Evolutionary conservation across 2,329 filamentous ascomycete genomes (phyloP).

Genomic region (Coleophoma eucalyptorum): DNA sequence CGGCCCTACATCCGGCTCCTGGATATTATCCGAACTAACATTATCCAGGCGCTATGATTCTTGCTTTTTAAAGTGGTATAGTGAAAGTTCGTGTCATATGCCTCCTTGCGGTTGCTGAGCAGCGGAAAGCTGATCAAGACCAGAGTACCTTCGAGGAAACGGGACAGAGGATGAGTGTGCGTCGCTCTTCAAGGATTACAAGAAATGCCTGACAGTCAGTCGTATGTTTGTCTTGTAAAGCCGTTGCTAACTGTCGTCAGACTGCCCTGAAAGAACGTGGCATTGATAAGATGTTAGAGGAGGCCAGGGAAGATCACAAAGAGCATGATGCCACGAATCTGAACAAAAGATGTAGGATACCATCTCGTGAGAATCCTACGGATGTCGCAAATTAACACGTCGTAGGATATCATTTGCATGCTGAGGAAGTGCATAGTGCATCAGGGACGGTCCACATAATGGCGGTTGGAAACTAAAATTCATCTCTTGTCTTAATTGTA

Average conservation of each 20-base stretch:
- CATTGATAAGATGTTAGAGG: slow-evolving; percentile 89
- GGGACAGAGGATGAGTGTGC: slow-evolving; percentile 82
- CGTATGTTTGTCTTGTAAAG: no score
- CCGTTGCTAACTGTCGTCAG: slow-evolving; percentile 38
- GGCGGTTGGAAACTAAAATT: no score
- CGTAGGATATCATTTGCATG: background rate
- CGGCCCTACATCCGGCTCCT: background rate
- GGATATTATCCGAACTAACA: slow-evolving; percentile 3
- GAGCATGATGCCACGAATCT: slow-evolving; percentile 78
- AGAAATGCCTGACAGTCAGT: slow-evolving; percentile 73
- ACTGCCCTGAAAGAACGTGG: slow-evolving; percentile 82
- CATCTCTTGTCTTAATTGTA: no score
- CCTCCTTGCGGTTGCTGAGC: slow-evolving; percentile 6
- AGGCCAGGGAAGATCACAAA: slow-evolving; percentile 83
- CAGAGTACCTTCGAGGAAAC: slow-evolving; percentile 86
- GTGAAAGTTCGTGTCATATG: slow-evolving; percentile 69
- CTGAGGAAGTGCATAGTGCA: no score
- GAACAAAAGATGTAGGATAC: slow-evolving; percentile 36
- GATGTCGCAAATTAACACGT: background rate
- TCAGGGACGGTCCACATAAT: no score
- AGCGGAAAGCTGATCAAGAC: slow-evolving; percentile 5
- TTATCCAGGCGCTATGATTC: slow-evolving; percentile 79
- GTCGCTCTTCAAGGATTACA: slow-evolving; percentile 82
- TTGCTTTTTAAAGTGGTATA: slow-evolving; percentile 99
- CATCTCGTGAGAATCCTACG: background rate